These are phyloP conservation scores for Ceriops zippeliana DNA, from an alignment of 345 rosid species.

Conservation along the genomic window DNA sequence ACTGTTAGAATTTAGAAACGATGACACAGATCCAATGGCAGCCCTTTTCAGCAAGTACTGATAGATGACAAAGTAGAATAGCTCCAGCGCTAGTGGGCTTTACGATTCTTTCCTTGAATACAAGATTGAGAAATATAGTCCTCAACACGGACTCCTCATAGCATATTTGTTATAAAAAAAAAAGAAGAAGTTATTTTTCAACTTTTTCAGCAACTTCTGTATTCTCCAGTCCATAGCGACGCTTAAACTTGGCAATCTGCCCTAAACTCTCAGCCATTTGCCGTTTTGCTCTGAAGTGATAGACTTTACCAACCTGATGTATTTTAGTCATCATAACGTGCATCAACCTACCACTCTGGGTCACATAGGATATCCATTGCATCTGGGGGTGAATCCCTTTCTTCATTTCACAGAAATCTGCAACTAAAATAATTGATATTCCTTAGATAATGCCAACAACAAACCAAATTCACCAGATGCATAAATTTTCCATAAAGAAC, in stretches of 20 bases:
- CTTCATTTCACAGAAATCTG: slow-evolving; percentile 50
- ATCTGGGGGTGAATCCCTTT: slow-evolving; percentile 91
- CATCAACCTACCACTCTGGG: slow-evolving; percentile 86
- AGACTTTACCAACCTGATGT: slow-evolving; percentile 75
- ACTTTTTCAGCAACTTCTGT: slow-evolving; percentile 35
- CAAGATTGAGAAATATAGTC: not conserved
- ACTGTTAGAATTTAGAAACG: not conserved
- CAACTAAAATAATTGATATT: not conserved
- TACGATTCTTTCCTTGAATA: not conserved
- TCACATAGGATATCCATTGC: slow-evolving; percentile 96
- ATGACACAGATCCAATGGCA: not conserved
- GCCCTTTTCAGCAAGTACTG: not conserved
- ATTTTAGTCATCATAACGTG: slow-evolving; percentile 86
- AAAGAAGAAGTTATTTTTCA: slow-evolving; percentile 13
- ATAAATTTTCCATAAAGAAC: too few relatives aligned
- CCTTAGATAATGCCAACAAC: too few relatives aligned
- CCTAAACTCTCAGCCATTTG: slow-evolving; percentile 85
- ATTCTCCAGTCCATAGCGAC: slow-evolving; percentile 62
- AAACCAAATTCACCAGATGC: too few relatives aligned
- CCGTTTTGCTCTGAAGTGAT: slow-evolving; percentile 80
- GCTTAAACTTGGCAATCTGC: slow-evolving; percentile 79
- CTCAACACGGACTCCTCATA: not conserved
- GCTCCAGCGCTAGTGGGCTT: too few relatives aligned
- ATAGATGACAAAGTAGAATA: too few relatives aligned
- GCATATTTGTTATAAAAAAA: not conserved